Conservation (phyloP, 1,139 yeast genomes). For the Entelexis paramagnoliae region DNA sequence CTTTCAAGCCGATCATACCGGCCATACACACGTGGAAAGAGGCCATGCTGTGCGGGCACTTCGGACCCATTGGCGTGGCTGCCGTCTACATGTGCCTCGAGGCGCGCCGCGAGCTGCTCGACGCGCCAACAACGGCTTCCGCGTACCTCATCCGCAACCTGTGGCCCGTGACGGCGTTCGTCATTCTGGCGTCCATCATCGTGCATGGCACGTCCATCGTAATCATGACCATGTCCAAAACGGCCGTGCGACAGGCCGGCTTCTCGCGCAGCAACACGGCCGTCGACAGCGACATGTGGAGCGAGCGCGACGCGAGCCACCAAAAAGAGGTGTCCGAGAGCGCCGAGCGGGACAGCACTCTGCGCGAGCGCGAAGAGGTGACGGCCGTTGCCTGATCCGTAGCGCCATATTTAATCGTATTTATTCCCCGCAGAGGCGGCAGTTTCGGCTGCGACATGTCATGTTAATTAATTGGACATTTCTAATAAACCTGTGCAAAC, state of each 20-base stretch:
- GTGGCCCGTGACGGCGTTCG: slow-evolving; percentile 86
- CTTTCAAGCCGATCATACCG: slow-evolving; percentile 73
- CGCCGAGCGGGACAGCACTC: not conserved
- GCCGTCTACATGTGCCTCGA: slow-evolving; percentile 84
- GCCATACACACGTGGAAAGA: slow-evolving; percentile 93
- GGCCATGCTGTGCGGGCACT: slow-evolving; percentile 91
- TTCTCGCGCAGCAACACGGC: slow-evolving; percentile 1
- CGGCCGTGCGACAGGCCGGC: not conserved
- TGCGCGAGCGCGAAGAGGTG: not conserved
- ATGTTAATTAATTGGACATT: no score
- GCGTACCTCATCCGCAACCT: slow-evolving; percentile 51
- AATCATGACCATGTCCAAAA: not conserved
- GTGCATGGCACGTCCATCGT: slow-evolving; percentile 89
- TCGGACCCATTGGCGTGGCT: slow-evolving; percentile 98
- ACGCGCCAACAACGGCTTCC: slow-evolving; percentile 53
- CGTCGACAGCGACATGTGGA: not conserved
- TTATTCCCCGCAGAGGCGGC: no score
- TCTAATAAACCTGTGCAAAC: no score
- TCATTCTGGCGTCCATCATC: slow-evolving; percentile 74
- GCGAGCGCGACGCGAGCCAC: not conserved
- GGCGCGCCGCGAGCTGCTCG: slow-evolving; percentile 71
- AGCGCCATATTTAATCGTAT: no score
- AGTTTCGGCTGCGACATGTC: no score
- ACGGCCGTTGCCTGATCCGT: not conserved
- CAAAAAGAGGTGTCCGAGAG: not conserved